A percentile compares a stretch with the other conserved stretches of the same genome.
Conservation (phyloP, 306 rosid species). For the Malus sylvestris region DNA sequence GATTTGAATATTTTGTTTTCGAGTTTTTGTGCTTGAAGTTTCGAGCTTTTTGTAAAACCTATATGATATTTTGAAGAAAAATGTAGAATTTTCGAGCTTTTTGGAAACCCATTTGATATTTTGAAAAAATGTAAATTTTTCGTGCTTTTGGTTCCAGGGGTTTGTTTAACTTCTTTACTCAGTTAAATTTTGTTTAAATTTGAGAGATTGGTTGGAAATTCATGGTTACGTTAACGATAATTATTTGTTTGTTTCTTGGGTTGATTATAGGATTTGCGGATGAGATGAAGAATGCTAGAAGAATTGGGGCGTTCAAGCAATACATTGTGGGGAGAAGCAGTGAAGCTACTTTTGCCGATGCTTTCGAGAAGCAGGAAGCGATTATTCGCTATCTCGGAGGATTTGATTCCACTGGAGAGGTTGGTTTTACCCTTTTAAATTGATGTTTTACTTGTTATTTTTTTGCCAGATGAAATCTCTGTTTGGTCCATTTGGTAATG, state of each 20-base stretch:
- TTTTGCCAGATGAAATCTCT: not conserved
- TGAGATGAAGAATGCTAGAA: slow-evolving; percentile 64
- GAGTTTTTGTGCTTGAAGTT: not conserved
- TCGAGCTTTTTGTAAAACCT: not conserved
- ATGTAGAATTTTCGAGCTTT: not conserved
- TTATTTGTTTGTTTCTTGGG: not conserved
- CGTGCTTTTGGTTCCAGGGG: not conserved
- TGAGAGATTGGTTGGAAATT: not conserved
- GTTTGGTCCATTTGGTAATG: not conserved
- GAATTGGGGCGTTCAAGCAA: slow-evolving; percentile 56
- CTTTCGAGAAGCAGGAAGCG: slow-evolving; percentile 64
- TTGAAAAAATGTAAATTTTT: not conserved
- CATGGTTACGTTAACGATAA: not conserved
- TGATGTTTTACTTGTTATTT: not conserved
- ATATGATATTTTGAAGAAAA: not conserved
- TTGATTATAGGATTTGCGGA: slow-evolving; percentile 57
- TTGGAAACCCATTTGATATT: not conserved
- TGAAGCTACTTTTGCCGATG: slow-evolving; percentile 58
- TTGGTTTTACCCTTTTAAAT: slow-evolving; percentile 11
- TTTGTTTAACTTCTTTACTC: not conserved
- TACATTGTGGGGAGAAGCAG: slow-evolving; percentile 83
- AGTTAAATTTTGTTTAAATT: not conserved
- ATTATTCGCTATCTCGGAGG: slow-evolving; percentile 62
- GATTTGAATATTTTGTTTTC: too few species aligned
- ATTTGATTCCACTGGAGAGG: slow-evolving; percentile 78